These are phyloP conservation scores for Nemania abortiva DNA, from an alignment of 2,329 filamentous ascomycete species.

Conservation along the genomic window DNA sequence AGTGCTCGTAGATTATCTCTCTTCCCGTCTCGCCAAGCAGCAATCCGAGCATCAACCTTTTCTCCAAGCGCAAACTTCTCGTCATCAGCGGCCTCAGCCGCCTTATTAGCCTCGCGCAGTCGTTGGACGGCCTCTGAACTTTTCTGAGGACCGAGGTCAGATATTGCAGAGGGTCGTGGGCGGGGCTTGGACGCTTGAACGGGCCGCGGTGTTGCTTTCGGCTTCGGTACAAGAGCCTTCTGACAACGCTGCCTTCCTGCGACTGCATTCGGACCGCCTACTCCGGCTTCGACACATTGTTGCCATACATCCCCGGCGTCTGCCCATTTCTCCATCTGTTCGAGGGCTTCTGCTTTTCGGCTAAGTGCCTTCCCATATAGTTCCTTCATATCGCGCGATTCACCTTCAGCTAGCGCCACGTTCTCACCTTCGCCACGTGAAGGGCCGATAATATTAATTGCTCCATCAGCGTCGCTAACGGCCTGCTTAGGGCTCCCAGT, in stretches of 20 bases:
- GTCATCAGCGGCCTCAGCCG: conserved; percentile 87
- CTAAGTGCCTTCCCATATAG: conserved; percentile 94
- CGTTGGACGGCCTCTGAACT: conserved; percentile 83
- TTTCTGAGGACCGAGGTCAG: conserved; percentile 60
- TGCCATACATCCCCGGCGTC: conserved; percentile 88
- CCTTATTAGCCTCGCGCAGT: conserved; percentile 84
- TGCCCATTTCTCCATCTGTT: conserved; percentile 93
- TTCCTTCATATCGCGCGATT: conserved; percentile 87
- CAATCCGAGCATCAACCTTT: conserved; percentile 82
- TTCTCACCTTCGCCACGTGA: conserved; percentile 83
- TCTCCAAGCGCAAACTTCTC: conserved; percentile 93
- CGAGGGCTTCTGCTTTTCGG: conserved; percentile 94
- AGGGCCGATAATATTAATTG: conserved; percentile 82
- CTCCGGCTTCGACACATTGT: conserved; percentile 82
- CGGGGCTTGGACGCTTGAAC: conserved; percentile 59
- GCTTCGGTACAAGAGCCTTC: conserved; percentile 81
- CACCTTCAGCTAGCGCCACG: conserved; percentile 75
- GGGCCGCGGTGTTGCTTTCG: conserved; percentile 60
- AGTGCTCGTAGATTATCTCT: conserved; percentile 91
- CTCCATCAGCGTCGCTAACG: conserved; percentile 84
- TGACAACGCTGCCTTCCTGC: conserved; percentile 91
- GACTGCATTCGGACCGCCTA: conserved; percentile 86
- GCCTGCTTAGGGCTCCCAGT: conserved; percentile 91
- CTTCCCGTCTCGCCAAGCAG: conserved; percentile 89
- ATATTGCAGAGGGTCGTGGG: conserved; percentile 56